Conservation (phyloP, 2,329 filamentous ascomycete species). For the Beauveria sp. region DNA sequence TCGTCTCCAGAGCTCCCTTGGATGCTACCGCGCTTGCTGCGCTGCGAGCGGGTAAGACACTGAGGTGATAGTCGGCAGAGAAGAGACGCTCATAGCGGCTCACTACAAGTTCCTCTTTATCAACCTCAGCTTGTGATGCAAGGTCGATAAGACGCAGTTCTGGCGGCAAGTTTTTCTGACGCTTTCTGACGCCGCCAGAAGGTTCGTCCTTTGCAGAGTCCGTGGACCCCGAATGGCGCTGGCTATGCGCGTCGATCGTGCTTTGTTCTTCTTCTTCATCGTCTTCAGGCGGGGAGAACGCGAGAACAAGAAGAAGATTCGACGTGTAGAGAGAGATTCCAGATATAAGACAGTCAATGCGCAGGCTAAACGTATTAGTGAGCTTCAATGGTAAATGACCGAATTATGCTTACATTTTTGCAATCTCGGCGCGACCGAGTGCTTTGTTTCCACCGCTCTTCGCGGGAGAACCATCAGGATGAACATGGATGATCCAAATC, state of each 20-base stretch:
- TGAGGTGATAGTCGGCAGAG: slow-evolving; percentile 86
- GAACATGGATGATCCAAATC: slow-evolving; percentile 91
- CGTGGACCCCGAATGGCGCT: slow-evolving; percentile 30
- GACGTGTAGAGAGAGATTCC: slow-evolving; percentile 95
- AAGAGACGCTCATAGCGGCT: slow-evolving; percentile 81
- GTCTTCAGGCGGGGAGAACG: slow-evolving; percentile 71
- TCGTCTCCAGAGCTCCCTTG: slow-evolving; percentile 66
- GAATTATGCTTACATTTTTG: slow-evolving; percentile 65
- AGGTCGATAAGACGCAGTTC: slow-evolving; percentile 90
- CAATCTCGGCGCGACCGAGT: slow-evolving; percentile 73
- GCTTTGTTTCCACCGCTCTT: slow-evolving; percentile 35
- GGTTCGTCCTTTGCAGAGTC: slow-evolving; percentile 49
- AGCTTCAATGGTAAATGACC: neutral
- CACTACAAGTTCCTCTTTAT: slow-evolving; percentile 78
- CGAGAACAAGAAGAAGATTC: slow-evolving; percentile 81
- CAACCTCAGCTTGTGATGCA: slow-evolving; percentile 74
- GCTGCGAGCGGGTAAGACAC: slow-evolving; percentile 66
- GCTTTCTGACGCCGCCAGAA: slow-evolving; percentile 57
- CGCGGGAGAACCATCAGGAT: slow-evolving; percentile 50
- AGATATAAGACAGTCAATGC: slow-evolving; percentile 96
- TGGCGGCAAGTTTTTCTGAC: slow-evolving; percentile 73
- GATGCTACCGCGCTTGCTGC: slow-evolving; percentile 58
- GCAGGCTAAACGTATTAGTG: slow-evolving; percentile 53
- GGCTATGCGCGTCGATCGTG: slow-evolving; percentile 29
- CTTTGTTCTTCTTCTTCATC: slow-evolving; percentile 27